phyloP scores from a whole-genome alignment of 176 grass and related monocot genomes.

The Juncus effusus region DNA sequence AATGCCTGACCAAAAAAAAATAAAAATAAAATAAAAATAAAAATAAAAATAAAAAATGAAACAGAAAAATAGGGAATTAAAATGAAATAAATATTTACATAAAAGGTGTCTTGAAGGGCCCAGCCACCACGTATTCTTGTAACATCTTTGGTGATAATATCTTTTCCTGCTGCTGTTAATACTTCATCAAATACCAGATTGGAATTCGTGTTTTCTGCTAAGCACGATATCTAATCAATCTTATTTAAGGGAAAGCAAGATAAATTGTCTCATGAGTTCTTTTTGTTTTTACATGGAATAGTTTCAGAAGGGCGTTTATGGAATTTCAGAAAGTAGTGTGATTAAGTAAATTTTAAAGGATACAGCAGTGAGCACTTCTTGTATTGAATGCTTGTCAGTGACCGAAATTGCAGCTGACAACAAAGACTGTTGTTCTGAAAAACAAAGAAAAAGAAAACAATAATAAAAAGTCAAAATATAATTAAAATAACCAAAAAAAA shows the following conservation, averaged over 20 bases:
- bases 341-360: constrained; percentile 29
- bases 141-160: constrained; percentile 91
- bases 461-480: constrained; percentile 11
- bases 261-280: background rate
- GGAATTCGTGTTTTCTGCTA: constrained; percentile 86
- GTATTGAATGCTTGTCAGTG: constrained; percentile 67
- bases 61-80: constrained; percentile 1
- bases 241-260: constrained; percentile 41
- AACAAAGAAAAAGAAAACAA: constrained; percentile 13
- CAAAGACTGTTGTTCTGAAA: constrained; percentile 81
- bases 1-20: constrained; percentile 53
- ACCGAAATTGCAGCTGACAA: constrained; percentile 68
- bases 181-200: constrained; percentile 86
- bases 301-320: no score
- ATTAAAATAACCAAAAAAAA: constrained; percentile 4
- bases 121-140: constrained; percentile 89
- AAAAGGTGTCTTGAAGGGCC: constrained; percentile 91
- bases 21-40: background rate
- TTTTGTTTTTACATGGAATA: no score
- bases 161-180: constrained; percentile 74
- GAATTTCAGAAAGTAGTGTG: background rate
- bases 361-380: constrained; percentile 90
- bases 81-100: constrained; percentile 49
- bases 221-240: constrained; percentile 77
- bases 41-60: background rate